These are phyloP conservation scores for Neonectria faginata DNA, from an alignment of 2,329 filamentous ascomycete species.

Conservation along the genomic window DNA sequence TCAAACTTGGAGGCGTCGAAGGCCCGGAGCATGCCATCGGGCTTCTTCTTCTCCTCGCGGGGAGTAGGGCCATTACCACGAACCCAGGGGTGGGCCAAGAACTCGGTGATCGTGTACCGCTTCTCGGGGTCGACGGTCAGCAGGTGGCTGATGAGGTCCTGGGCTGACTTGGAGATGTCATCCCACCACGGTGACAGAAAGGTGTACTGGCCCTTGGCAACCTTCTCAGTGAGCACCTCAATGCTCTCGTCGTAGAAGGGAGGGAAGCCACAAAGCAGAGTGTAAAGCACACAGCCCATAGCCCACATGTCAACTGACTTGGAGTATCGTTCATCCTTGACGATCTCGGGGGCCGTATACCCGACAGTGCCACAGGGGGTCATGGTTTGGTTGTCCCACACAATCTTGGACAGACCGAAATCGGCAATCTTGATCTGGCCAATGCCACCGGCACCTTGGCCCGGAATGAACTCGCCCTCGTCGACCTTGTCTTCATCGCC, in stretches of 20 bases:
- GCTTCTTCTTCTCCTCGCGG: conserved; percentile 68
- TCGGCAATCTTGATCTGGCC: conserved; percentile 97
- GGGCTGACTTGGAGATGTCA: conserved; percentile 93
- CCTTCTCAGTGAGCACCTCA: conserved; percentile 95
- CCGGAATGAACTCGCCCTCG: conserved; percentile 90
- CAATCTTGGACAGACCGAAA: conserved; percentile 96
- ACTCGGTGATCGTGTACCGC: conserved; percentile 92
- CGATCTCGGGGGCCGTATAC: conserved; percentile 97
- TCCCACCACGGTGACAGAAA: conserved; percentile 99
- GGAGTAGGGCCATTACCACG: conserved; percentile 70
- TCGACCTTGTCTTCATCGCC: conserved; percentile 98
- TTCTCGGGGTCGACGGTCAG: conserved; percentile 95
- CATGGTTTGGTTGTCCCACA: conserved; percentile 99
- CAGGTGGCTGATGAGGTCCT: conserved; percentile 93
- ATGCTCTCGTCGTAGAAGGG: conserved; percentile 99
- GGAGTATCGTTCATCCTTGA: conserved; percentile 98
- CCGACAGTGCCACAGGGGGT: conserved; percentile 99
- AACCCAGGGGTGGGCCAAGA: conserved; percentile 96
- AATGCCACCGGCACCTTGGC: conserved; percentile 88
- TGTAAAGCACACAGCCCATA: conserved; percentile 95
- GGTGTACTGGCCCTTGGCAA: conserved; percentile 95
- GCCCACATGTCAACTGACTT: conserved; percentile 99
- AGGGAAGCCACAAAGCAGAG: conserved; percentile 94
- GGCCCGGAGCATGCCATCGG: conserved; percentile 59
- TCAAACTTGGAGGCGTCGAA: conserved; percentile 68